A percentile compares a stretch with the other conserved stretches of the same genome.
phyloP scores from a whole-genome alignment of 2,329 filamentous ascomycete species.

The Teratosphaeria pseudoeucalypti region DNA sequence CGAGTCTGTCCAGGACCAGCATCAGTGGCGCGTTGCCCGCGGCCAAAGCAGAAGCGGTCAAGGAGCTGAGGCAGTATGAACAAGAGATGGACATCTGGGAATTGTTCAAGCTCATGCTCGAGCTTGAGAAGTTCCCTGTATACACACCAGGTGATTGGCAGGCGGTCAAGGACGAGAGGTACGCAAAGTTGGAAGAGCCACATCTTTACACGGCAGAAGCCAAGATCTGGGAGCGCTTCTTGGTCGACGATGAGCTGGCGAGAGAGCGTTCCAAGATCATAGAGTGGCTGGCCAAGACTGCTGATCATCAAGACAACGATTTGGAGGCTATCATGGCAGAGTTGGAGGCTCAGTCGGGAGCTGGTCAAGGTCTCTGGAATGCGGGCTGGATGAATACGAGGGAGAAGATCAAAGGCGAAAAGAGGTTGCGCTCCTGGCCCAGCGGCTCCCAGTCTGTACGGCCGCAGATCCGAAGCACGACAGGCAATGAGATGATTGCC shows the following conservation, averaged over 20 bases:
- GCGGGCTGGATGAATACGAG: slow-evolving; percentile 91
- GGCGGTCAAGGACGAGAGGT: slow-evolving; percentile 23
- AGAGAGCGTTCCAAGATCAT: slow-evolving; percentile 70
- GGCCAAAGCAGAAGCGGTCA: slow-evolving; percentile 28
- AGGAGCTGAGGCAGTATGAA: slow-evolving; percentile 57
- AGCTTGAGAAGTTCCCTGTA: slow-evolving; percentile 26
- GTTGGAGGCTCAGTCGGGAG: slow-evolving; percentile 54
- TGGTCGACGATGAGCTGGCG: slow-evolving; percentile 61
- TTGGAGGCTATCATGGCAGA: slow-evolving; percentile 68
- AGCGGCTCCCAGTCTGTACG: slow-evolving; percentile 42
- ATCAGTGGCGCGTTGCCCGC: slow-evolving; percentile 4
- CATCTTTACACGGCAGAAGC: slow-evolving; percentile 48
- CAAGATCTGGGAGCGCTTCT: slow-evolving; percentile 62
- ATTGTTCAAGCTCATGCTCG: slow-evolving; percentile 62
- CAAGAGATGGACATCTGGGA: slow-evolving; percentile 88
- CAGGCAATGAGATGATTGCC: slow-evolving; percentile 55
- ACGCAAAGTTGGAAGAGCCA: slow-evolving; percentile 24
- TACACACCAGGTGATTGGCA: slow-evolving; percentile 3
- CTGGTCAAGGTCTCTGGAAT: slow-evolving; percentile 66
- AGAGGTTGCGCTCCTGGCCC: slow-evolving; percentile 55
- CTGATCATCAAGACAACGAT: slow-evolving; percentile 55
- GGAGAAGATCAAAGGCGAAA: slow-evolving; percentile 78
- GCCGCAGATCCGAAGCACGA: slow-evolving; percentile 31
- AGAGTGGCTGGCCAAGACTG: slow-evolving; percentile 75
- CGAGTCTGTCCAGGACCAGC: neutral